Base-by-base conservation (phyloP, 345 rosid species). In the Pugionium cornutum region DNA sequence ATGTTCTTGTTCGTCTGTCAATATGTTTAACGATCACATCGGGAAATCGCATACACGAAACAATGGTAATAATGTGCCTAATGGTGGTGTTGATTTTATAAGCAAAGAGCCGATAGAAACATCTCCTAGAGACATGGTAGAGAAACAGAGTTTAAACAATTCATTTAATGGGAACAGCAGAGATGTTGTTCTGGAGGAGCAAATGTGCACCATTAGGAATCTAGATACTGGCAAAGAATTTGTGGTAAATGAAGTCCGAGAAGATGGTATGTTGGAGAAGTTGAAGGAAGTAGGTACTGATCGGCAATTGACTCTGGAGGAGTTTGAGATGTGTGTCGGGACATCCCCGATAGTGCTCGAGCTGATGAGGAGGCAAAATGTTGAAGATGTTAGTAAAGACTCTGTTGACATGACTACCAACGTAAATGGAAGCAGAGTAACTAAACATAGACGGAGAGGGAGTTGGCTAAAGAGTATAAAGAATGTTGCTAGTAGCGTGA, bases 331-430 rank as follows among this genome's bases (percentile, higher is more conserved):
- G 81, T 77, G 81, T 39, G 91, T 90, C 18, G 2, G 97, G 99
- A 53, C 95, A 90, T 75, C 99, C 0, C 97, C 99, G 0, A 86
- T 94, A 43, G 99, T 90, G 42, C 95, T 86, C 67, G 99, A 94
- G 60, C 64, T 94, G 79, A 89, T 94, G 97, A 88, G 97, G 78
- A 78, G 99, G 69, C 97, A 94, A 74, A 88, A 84, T 63, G 91
- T 85, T 32, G 97, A 90, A 65, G 91, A 85, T 53, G 91, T 89
- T 65, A 65, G 64, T 41, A 74, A 80, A 53, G 90, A 78, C 74
- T 75, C 52, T 75, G 56, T 73, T 9, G 83, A 86, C 59, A 63
- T 76, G 58, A 62, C 53, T 67, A 40, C 41, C 2, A 83, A 74
- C 70, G 81, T 80, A 27, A 74, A 62, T 29, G 68, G 43, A 56